Base-by-base conservation (phyloP, 169 alveolate species). In the Plasmodium chabaudi region DNA sequence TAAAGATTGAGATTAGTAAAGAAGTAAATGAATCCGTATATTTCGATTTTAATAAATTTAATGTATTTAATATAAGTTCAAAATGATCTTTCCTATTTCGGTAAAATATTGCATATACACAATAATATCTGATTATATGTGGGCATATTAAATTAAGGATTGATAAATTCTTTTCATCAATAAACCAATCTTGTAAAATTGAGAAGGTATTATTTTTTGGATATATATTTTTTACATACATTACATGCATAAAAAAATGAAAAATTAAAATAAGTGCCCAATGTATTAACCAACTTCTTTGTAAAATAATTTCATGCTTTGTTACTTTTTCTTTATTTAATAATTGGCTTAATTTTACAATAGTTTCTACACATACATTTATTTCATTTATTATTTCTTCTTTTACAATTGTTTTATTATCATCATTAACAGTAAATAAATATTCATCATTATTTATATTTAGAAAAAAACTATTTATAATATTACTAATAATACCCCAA, bases 1-100 rank as follows among this genome's bases (percentile, higher is more conserved):
- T 96, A 72, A 96, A 95, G 39, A 96, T 93, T 5, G 98, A 96
- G 44, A 94, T 94, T 61, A 96, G 91, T 53, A 96, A 91, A 51
- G 96, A 94, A 21, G 98, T 96, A 88, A 96, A 96, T 0, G 98
- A 82, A 88, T 96, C 98, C 19, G 91, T 91, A 89, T 94, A 94
- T 59, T 94, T 94, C n/a, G 93, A 74, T 79, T 92, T 94, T 21
- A 94, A 75, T 65, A 88, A 84, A 65, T 96, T 92, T 67, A 95
- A 74, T 7, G 94, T 93, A 51, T 88, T 57, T 57, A 94, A 75
- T 44, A 94, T 94, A n/a, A 92, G 74, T 64, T 86, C 94, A 86
- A 94, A 94, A 72, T 94, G 96, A 67, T 94, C 96, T 88, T 94
- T 94, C 67, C 96, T 92, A 68, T 91, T 92, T 56, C 96, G 79